Evolutionary conservation across 768 basidiomycete genomes (phyloP), one percentile per base, ranked within the genome.

Genomic region (Trametes cingulata): DNA sequence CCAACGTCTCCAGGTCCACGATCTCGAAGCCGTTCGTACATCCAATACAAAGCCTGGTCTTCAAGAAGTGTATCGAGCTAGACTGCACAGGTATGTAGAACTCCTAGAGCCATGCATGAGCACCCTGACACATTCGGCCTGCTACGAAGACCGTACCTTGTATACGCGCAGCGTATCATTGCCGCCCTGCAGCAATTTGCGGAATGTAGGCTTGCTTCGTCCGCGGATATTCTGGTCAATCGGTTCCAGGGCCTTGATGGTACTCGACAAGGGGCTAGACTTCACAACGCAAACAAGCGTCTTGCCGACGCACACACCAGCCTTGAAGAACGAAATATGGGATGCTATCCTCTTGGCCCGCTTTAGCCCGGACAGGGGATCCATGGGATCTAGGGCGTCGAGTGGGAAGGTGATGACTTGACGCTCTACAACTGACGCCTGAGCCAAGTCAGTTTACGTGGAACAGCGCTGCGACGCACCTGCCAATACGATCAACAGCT

Each of bases 61-160:
- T 97, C 65, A 99, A 81, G 77, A 96, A 98, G 74, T 97, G 96
- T 22, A 98, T 90, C 13, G 95, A 98, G 57, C 87, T 93, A 51
- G 94, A 96, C 72, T 98, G 95, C 13, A 97, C 93, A 0, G 97
- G 96, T 60, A 99, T 98, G 71, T 98, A 99, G 76, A 99, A 98
- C 73, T 98, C 96, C 94, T 97, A 69, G 3, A 6, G 52, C 37
- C 42, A 24, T 25, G 46, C 41, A 33, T 51, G 13, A 22, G 20
- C n/a, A 20, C 1, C 33, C 10, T 20, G 58, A n/a, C 35, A 42
- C n/a, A n/a, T n/a, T n/a, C n/a, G n/a, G n/a, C n/a, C 50, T 25
- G 24, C 20, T 25, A n/a, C 13, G 12, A 62, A 19, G 15, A n/a
- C 4, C 77, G 40, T 64, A 93, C 95, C 80, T 91, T 91, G 82